Percentiles rank a stretch among this genome's conserved stretches.
Evolutionary conservation across 257 asterid genomes (phyloP).

Genomic region (Buddleja alternifolia): DNA sequence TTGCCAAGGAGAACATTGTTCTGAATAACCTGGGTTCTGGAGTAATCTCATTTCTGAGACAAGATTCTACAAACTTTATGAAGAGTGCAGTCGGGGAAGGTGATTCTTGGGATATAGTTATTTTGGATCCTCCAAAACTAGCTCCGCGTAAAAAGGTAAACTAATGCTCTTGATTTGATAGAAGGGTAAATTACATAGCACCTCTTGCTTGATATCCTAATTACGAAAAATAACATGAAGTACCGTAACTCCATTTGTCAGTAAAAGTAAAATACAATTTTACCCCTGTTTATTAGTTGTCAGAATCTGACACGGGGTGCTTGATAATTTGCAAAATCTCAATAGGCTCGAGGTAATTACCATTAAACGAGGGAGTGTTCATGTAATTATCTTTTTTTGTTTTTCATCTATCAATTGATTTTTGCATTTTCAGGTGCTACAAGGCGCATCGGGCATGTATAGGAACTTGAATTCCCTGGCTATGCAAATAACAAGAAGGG

Average conservation of each 20-base stretch:
- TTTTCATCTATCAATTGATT: conserved; percentile 12
- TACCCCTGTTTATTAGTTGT: too few species aligned
- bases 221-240: too few species aligned
- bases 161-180: background rate
- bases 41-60: conserved; percentile 62
- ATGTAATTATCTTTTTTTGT: background rate
- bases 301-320: too few species aligned
- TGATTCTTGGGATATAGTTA: conserved; percentile 83
- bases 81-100: conserved; percentile 69
- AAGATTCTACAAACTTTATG: conserved; percentile 83
- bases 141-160: conserved; percentile 86
- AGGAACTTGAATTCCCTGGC: conserved; percentile 90
- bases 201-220: too few species aligned
- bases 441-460: conserved; percentile 93
- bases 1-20: conserved; percentile 72
- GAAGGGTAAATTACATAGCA: too few species aligned
- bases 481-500: conserved; percentile 77
- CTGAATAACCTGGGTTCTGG: conserved; percentile 64
- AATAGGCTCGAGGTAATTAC: too few species aligned
- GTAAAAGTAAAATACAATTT: too few species aligned
- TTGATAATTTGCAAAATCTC: too few species aligned
- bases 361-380: background rate
- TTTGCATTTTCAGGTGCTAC: conserved; percentile 61
- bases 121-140: conserved; percentile 92
- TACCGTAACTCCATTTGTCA: too few species aligned